Conservation (phyloP, 495 filamentous ascomycete genomes). For the Endocarpon pusillum region DNA sequence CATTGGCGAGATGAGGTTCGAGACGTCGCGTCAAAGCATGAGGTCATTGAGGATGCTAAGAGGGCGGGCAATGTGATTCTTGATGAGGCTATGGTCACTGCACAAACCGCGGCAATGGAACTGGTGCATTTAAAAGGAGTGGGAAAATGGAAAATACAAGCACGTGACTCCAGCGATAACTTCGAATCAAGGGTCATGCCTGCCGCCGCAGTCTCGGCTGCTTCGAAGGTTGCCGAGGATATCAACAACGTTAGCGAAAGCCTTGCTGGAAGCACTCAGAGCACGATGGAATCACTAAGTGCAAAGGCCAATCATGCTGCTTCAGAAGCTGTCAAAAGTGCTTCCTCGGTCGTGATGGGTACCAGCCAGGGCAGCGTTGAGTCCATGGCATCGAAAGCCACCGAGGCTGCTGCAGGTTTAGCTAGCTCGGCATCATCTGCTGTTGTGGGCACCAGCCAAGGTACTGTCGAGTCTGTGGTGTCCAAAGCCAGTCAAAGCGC, state of each 20-base stretch:
- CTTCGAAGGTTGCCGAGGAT: constrained; percentile 27
- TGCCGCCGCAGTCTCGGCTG: constrained; percentile 22
- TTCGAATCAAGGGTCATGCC: constrained; percentile 43
- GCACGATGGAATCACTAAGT: constrained; percentile 16
- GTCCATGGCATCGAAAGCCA: constrained; percentile 13
- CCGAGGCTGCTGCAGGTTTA: background rate
- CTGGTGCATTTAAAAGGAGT: constrained; percentile 70
- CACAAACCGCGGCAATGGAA: constrained; percentile 68
- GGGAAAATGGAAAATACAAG: constrained; percentile 66
- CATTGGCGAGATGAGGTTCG: constrained; percentile 74
- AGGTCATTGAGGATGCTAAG: constrained; percentile 52
- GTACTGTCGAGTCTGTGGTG: background rate
- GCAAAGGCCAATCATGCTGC: constrained; percentile 15
- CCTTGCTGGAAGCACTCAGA: constrained; percentile 19
- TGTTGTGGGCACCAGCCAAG: background rate
- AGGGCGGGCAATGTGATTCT: constrained; percentile 52
- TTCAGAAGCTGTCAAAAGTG: constrained; percentile 17
- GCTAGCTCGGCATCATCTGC: no score
- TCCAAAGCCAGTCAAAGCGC: background rate
- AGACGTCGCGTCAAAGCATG: constrained; percentile 50
- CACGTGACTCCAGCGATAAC: constrained; percentile 57
- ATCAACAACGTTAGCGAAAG: constrained; percentile 22
- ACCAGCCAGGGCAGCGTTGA: constrained; percentile 12
- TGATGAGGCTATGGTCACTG: constrained; percentile 59
- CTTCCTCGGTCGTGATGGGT: constrained; percentile 16